Conservation (phyloP, 345 rosid species). For the Syzygium grande region DNA sequence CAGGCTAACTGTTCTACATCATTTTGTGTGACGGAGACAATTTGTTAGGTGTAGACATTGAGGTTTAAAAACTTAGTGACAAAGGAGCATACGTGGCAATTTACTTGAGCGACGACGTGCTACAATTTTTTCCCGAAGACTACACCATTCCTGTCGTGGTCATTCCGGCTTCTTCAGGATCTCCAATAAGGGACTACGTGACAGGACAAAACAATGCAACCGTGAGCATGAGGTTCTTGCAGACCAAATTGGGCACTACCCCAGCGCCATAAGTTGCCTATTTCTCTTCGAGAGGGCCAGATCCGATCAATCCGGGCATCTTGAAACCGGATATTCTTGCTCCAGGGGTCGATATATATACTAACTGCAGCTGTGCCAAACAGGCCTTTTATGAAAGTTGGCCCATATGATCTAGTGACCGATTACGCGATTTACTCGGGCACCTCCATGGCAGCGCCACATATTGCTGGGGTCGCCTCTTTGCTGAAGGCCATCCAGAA, state of each 20-base stretch:
- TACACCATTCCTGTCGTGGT: constrained; percentile 15
- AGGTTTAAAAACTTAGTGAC: constrained; percentile 13
- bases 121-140: background rate
- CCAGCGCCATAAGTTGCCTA: constrained; percentile 53
- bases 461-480: constrained; percentile 51
- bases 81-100: constrained; percentile 29
- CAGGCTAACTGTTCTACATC: no score
- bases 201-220: background rate
- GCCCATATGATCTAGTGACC: constrained; percentile 15
- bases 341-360: constrained; percentile 34
- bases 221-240: constrained; percentile 18
- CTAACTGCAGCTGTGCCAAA: constrained; percentile 27
- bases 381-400: constrained; percentile 1
- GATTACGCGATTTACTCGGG: constrained; percentile 31
- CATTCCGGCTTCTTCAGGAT: constrained; percentile 5
- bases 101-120: constrained; percentile 5
- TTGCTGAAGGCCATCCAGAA: constrained; percentile 33
- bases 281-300: constrained; percentile 69
- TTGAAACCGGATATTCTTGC: constrained; percentile 41
- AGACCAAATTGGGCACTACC: constrained; percentile 14
- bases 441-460: constrained; percentile 51
- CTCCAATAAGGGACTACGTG: constrained; percentile 3
- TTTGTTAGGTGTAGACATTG: background rate
- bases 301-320: constrained; percentile 23
- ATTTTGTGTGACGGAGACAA: constrained; percentile 16